Percentiles rank a stretch among this genome's conserved stretches.
phyloP scores from a whole-genome alignment of 495 filamentous ascomycete species.

The Hyaloscypha finlandica region DNA sequence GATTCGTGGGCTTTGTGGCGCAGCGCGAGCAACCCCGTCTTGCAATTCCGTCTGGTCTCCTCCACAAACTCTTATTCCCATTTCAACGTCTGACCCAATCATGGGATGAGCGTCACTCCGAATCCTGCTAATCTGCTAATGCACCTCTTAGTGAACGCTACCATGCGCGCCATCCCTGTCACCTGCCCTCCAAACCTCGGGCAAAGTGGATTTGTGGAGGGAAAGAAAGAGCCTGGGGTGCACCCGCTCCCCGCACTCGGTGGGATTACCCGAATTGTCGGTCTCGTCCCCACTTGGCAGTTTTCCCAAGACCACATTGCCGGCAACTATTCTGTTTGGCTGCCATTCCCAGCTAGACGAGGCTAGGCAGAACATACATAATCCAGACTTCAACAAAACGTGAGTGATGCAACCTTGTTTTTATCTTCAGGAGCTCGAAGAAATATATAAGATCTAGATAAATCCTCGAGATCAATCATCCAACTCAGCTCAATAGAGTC shows the following conservation, averaged over 20 bases:
- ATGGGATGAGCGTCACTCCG: neutral
- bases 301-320: neutral
- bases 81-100: neutral
- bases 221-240: conserved; percentile 1
- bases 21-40: neutral
- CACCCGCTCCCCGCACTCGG: neutral
- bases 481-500: neutral
- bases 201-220: neutral
- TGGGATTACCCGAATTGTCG: conserved; percentile 1
- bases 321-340: conserved; percentile 8
- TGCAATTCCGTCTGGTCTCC: neutral
- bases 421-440: neutral
- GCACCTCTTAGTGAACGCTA: neutral
- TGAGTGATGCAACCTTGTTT: neutral
- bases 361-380: conserved; percentile 6
- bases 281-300: neutral
- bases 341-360: neutral
- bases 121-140: neutral
- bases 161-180: neutral
- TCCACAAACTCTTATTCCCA: neutral
- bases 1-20: neutral
- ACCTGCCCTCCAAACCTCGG: neutral
- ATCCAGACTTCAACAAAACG: neutral
- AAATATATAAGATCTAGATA: conserved; percentile 3
- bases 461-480: neutral